Base-by-base conservation (phyloP, 1,139 yeast genomes). In the Magnusiomyces suaveolens region DNA sequence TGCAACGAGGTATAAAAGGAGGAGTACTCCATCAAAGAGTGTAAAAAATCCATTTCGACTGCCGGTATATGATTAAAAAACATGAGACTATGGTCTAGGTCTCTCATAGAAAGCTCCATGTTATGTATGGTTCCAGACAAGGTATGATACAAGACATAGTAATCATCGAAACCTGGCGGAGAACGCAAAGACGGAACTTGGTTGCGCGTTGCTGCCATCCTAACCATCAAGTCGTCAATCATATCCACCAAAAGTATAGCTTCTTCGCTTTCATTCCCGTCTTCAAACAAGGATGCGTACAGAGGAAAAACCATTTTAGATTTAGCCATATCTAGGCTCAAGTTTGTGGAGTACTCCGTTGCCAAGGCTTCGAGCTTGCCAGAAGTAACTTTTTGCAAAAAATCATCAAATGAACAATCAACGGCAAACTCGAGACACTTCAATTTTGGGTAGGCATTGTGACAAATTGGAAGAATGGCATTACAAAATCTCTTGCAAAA, bases 401-500 rank as follows among this genome's bases (percentile, higher is more conserved):
- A 54, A 16, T 50, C 51, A 6, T 20, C 20, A 36, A 52, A 54
- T 29, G 24, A 18, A 38, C 23, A 43, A 53, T 32, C 21, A 3
- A 51, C 44, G 14, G 52, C 44, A 38, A 63, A 49, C 16, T 59
- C 57, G 1, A 51, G 47, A 2, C 46, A 53, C 10, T 63, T 57
- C 21, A 58, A 60, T 12, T 62, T 59, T 25, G 48, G 52, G 51
- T 69, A 69, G n/a, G 57, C 50, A 38, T 63, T 64, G 72, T 74
- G 82, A 52, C 82, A 67, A 1, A 85, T 74, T 0, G 98, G 98
- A 51, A 90, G 70, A 65, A 92, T 88, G 59, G 84, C 76, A 64
- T 92, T 92, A 65, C 85, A 86, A 53, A 92, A 73, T 0, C 96
- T 84, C 59, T 88, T 87, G 72, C 98, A 92, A 49, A 92, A 76